These are phyloP conservation scores for Pascua guehoae DNA, from an alignment of 1,284 basidiomycete species.

Conservation along the genomic window DNA sequence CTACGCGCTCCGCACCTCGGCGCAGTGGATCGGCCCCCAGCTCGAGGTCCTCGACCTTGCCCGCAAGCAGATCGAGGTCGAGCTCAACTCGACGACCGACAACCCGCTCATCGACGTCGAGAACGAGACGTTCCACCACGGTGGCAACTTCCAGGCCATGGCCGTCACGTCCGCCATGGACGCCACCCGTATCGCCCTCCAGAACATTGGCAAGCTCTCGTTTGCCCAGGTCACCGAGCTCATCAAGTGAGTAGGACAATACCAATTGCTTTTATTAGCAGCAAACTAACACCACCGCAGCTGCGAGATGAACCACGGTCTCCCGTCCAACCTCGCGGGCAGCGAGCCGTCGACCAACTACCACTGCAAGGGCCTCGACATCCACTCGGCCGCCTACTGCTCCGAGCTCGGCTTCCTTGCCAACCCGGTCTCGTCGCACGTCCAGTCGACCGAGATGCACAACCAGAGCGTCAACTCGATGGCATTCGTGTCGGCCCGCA, in stretches of 20 bases:
- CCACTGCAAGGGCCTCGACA: conserved; percentile 26
- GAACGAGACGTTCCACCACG: conserved; percentile 20
- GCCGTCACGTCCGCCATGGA: conserved; percentile 18
- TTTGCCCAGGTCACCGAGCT: conserved; percentile 22
- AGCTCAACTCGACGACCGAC: conserved; percentile 23
- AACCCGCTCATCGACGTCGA: conserved; percentile 21
- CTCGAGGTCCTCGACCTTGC: conserved; percentile 17
- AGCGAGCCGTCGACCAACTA: conserved; percentile 20
- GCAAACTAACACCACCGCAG: background rate
- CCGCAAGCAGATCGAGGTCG: conserved; percentile 18
- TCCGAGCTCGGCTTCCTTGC: conserved; percentile 23
- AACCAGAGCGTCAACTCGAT: conserved; percentile 22
- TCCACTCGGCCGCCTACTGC: conserved; percentile 19
- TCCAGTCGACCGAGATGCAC: conserved; percentile 22
- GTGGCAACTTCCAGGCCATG: conserved; percentile 25
- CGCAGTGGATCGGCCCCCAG: conserved; percentile 21
- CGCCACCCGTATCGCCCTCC: conserved; percentile 15
- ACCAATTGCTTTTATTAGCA: no score
- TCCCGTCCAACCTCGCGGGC: conserved; percentile 19
- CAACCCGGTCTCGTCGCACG: conserved; percentile 18
- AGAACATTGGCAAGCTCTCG: conserved; percentile 20
- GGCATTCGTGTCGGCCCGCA: conserved; percentile 16
- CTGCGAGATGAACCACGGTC: conserved; percentile 22
- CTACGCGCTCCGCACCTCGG: conserved; percentile 19
- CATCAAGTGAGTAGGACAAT: conserved; percentile 9